phyloP scores from a whole-genome alignment of 2,329 filamentous ascomycete species.

The Aspergillus calidoustus region DNA sequence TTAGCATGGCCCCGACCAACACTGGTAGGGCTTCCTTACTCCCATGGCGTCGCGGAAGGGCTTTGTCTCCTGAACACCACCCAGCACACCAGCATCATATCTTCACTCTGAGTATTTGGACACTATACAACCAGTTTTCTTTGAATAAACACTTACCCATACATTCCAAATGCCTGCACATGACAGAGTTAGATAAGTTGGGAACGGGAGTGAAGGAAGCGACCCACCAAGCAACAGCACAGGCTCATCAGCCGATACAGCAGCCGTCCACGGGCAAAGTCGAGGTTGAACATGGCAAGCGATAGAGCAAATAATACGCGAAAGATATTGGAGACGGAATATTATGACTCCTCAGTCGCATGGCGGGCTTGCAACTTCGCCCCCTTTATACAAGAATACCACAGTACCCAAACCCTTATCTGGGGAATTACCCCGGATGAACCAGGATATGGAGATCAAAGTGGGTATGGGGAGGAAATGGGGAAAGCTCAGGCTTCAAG shows the following conservation, averaged over 20 bases:
- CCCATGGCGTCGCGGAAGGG: not conserved
- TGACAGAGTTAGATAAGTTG: not conserved
- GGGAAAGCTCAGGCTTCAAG: no score
- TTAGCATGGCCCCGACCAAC: not conserved
- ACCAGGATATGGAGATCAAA: no score
- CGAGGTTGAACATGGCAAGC: not conserved
- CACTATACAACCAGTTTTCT: no score
- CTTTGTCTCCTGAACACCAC: slow-evolving; percentile 6
- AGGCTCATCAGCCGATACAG: slow-evolving; percentile 8
- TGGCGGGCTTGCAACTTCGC: no score
- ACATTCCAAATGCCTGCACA: slow-evolving; percentile 4
- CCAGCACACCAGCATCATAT: slow-evolving; percentile 2
- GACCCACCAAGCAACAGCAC: not conserved
- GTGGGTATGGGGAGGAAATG: no score
- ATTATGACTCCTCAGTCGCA: no score
- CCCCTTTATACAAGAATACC: no score
- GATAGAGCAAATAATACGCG: no score
- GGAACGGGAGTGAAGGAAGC: no score
- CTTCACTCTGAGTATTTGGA: not conserved
- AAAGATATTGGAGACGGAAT: no score
- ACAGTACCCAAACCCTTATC: no score
- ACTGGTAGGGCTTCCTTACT: not conserved
- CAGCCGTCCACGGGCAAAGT: not conserved
- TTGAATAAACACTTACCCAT: not conserved
- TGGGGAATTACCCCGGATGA: no score